Evolutionary conservation across 2,329 filamentous ascomycete species (phyloP), one percentile per base, ranked within the genome.

Genomic region (Pleomassaria siparia): DNA sequence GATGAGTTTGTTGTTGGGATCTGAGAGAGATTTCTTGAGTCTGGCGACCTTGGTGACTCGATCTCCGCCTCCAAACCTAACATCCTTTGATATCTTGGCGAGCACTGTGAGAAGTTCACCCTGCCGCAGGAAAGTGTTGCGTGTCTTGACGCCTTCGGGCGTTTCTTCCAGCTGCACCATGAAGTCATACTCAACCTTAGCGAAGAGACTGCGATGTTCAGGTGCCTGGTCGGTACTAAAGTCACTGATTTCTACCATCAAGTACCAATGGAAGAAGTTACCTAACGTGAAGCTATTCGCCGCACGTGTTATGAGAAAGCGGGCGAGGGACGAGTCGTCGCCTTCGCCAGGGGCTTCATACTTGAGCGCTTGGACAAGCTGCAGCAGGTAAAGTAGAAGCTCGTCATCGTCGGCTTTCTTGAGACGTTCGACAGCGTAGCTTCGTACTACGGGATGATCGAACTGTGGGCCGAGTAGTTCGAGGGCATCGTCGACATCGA

Each of bases 191-290:
- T 94, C 91, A 8, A 99, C 89, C 60, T 92, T 91, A 22, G 89
- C 87, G 70, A 96, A 99, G 15, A 97, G 84, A 53, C 89, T 88
- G 37, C 89, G 87, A 64, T 92, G 87, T 47, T 86, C 84, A 4
- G 83, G 78, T 18, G 84, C 80, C 59, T 91, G 89, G 35, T 90
- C 87, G 3, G 84, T 83, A 55, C 87, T 91, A 30, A 74, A 72
- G 67, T 96, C 92, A 59, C 95, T 90, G 58, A 91, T 95, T 72
- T 99, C 95, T 1, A 99, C 94, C 85, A 96, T 96, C 2, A 99
- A 79, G 70, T 97, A 99, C 94, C 94, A 99, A 69, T 96, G 89
- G 44, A 99, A 83, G 72, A 95, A 96, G 67, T 95, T 99, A 24
- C 92, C 94, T 1, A 99, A 80, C 50, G 88, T 86, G 62, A 96